These are phyloP conservation scores for Poronia punctata DNA, from an alignment of 495 filamentous ascomycete genomes.

Conservation along the genomic window DNA sequence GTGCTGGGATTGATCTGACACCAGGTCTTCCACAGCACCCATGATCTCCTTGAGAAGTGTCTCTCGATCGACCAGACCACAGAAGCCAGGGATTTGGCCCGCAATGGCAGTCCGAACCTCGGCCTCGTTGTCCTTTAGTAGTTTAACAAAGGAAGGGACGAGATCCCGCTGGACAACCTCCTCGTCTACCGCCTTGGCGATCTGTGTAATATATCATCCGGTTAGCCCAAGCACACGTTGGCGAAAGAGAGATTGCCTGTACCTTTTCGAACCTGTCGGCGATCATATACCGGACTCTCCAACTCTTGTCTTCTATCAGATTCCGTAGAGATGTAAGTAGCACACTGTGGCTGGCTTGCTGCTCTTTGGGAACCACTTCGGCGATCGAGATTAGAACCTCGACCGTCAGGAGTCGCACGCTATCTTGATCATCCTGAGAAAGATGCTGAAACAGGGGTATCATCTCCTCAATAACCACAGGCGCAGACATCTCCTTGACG, in stretches of 20 bases:
- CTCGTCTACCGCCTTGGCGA: conserved; percentile 96
- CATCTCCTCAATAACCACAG: conserved; percentile 94
- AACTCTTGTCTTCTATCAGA: conserved; percentile 97
- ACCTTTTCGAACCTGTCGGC: conserved; percentile 98
- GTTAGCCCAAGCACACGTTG: conserved; percentile 9
- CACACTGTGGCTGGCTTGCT: conserved; percentile 92
- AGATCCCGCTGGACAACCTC: conserved; percentile 91
- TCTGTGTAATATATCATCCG: conserved; percentile 53
- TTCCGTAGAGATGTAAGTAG: conserved; percentile 81
- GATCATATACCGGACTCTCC: conserved; percentile 98
- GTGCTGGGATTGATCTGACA: conserved; percentile 92
- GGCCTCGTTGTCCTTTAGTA: conserved; percentile 93
- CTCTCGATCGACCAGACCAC: conserved; percentile 73
- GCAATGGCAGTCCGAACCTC: conserved; percentile 97
- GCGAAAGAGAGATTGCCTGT: conserved; percentile 6
- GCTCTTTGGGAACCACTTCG: conserved; percentile 94
- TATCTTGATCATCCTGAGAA: conserved; percentile 92
- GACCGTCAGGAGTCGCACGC: conserved; percentile 89
- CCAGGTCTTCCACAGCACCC: conserved; percentile 90
- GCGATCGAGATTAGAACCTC: conserved; percentile 95
- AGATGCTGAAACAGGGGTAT: conserved; percentile 98
- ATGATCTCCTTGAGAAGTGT: conserved; percentile 94
- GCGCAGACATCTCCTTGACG: conserved; percentile 86
- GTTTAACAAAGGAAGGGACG: conserved; percentile 93
- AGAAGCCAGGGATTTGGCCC: conserved; percentile 97